Evolutionary conservation across 1,284 basidiomycete genomes (phyloP).

Genomic region (Ceratobasidium sp.): DNA sequence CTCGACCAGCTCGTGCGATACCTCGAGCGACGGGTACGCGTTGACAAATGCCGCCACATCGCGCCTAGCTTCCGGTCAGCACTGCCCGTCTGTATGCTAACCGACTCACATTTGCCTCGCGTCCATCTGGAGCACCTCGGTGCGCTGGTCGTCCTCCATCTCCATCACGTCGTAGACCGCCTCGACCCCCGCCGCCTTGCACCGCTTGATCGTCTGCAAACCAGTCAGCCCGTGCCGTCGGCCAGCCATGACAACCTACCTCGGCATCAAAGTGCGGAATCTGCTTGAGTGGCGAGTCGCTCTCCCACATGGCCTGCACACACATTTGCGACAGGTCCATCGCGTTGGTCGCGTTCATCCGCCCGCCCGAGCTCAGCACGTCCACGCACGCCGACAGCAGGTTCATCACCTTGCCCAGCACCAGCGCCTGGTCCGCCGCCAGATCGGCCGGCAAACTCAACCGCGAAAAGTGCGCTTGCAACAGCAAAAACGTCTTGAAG

Average conservation of each 20-base stretch:
- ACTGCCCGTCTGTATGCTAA: slow-evolving; percentile 5
- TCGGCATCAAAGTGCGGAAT: slow-evolving; percentile 95
- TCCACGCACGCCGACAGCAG: slow-evolving; percentile 94
- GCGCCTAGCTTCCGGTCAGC: slow-evolving; percentile 62
- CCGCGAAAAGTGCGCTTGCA: slow-evolving; percentile 97
- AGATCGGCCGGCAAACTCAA: slow-evolving; percentile 92
- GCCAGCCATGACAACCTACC: slow-evolving; percentile 57
- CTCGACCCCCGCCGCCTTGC: slow-evolving; percentile 81
- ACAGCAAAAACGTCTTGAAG: slow-evolving; percentile 97
- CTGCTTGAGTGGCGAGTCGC: slow-evolving; percentile 92
- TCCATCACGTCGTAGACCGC: slow-evolving; percentile 97
- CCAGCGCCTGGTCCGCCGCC: slow-evolving; percentile 86
- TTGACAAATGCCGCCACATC: slow-evolving; percentile 95
- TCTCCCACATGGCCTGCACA: slow-evolving; percentile 98
- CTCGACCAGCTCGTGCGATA: slow-evolving; percentile 80
- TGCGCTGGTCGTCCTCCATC: slow-evolving; percentile 91
- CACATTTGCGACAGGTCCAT: slow-evolving; percentile 99
- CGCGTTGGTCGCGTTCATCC: slow-evolving; percentile 92
- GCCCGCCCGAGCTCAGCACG: slow-evolving; percentile 97
- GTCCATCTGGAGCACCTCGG: slow-evolving; percentile 85
- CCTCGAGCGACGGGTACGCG: slow-evolving; percentile 92
- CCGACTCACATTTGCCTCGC: slow-evolving; percentile 81
- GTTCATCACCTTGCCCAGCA: slow-evolving; percentile 91
- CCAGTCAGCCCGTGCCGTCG: slow-evolving; percentile 25
- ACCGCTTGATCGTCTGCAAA: slow-evolving; percentile 81